phyloP scores from a whole-genome alignment of 192 early-diverging fungal genomes.

The Rhizoclosmatium globosum region DNA sequence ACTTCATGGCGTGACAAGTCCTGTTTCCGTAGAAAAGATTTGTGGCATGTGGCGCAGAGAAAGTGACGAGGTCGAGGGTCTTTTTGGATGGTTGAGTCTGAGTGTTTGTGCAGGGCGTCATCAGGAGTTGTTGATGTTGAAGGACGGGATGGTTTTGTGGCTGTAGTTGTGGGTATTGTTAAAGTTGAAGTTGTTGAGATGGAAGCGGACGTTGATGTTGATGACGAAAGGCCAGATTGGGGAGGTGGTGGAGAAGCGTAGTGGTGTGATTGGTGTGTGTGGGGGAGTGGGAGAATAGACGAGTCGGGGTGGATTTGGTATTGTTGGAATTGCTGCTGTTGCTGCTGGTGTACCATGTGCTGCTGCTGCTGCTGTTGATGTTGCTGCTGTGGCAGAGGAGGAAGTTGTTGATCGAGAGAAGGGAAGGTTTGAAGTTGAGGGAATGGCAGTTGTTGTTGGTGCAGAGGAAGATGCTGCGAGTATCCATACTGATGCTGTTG shows the following conservation, averaged over 20 bases:
- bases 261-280: background rate
- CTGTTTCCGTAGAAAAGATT: conserved; percentile 14
- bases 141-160: no score
- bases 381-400: no score
- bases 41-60: conserved; percentile 3
- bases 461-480: background rate
- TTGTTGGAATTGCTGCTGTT: background rate
- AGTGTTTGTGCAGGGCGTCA: no score
- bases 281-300: background rate
- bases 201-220: no score
- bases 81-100: background rate
- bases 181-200: background rate
- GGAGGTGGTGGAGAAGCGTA: background rate
- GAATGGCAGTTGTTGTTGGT: background rate
- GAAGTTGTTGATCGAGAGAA: no score
- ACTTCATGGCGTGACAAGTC: conserved; percentile 18
- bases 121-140: no score
- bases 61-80: conserved; percentile 14
- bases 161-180: background rate
- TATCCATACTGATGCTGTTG: background rate
- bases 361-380: no score
- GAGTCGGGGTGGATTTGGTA: background rate
- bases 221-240: no score
- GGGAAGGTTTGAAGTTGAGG: background rate
- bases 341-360: no score